Evolutionary conservation across 192 early-diverging fungal genomes (phyloP), one percentile per base, ranked within the genome.

Genomic region (Backusella psychrophila): DNA sequence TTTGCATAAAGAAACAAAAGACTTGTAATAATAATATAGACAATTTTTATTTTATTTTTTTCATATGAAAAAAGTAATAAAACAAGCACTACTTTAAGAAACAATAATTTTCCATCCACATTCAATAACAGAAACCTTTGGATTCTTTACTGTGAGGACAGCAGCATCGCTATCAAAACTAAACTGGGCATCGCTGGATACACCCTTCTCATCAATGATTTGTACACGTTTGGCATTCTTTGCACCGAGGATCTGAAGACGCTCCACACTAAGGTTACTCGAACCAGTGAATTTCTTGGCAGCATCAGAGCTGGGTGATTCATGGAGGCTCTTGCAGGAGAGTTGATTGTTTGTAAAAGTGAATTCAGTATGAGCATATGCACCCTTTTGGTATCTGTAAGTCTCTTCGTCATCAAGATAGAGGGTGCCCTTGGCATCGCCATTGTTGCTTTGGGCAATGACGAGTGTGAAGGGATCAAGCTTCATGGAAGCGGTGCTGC

Each of bases 371-470:
- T 83, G 74, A 59, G 96, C 83, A 82, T 92, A 99, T 35, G 85
- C 86, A 3, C 94, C 94, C 0, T 84, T 73, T 76, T 89, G 73
- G 75, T 90, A 93, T 39, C 85, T 89, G 77, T 89, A 99, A 1
- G 90, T 85, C 66, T 93, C 87, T 11, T 96, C 98, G 76, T 99
- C 98, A 82, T 99, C 98, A 59, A 94, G 77, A 76, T 98, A 98
- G 21, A 99, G 76, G n/a, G 71, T 69, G 29, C 97, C 98, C 3
- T 75, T 68, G 6, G 98, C 95, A 23, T 88, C 80, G 9, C 90
- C 91, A 65, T 86, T 71, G 14, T 79, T 84, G 75, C 93, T 88
- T 38, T 97, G 67, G 7, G 93, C 94, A 46, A 99, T 89, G 33
- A 96, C 79, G 15, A 99, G 83, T 11, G 97, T 99, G 77, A 95